Base-by-base conservation (phyloP, 805 yeast species). In the Candida taoyuanica region DNA sequence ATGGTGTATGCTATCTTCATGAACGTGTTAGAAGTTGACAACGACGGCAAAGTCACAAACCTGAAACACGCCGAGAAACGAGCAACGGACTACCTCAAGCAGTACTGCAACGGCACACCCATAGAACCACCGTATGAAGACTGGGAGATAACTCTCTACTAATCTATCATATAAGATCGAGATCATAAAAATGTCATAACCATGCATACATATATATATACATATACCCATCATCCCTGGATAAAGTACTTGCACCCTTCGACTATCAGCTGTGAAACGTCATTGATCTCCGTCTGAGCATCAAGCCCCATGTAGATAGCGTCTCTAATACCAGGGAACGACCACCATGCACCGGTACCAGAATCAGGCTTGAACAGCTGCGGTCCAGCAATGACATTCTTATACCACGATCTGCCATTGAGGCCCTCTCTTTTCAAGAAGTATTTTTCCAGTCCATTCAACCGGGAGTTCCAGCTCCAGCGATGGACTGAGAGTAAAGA, bases 281-380 rank as follows among this genome's bases (percentile, higher is more conserved):
- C 47, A 29, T 71, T 62, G 7, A 82, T 57, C 45, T 79, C 78
- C 3, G 56, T 46, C 43, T 79, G 84, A 0, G 85, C 88, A 24
- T 51, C 57, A 0, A 52, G 62, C 67, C 75, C 73, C 42, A 78
- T 73, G 30, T 64, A 66, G 11, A 85, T 55, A 0, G 76, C 78
- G 53, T 88, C 95, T 44, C 94, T 70, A 2, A 88, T 71, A 5
- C 74, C 73, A 0, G 97, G 96, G 55, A 84, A 87, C 3, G 84
- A 70, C 60, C 79, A 77, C 72, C 82, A 73, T 28, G 72, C 64
- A 43, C 63, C 68, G 12, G 60, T 60, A 3, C 53, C 54, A 1
- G 50, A 64, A 46, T 63, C 69, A 0, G 87, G 86, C 5, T 78
- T 74, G 52, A 70, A 63, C 35, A 70, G 54, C 33, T 84, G 78